Evolutionary conservation across 2,329 filamentous ascomycete species (phyloP).

Genomic region (Alternaria ethzedia): DNA sequence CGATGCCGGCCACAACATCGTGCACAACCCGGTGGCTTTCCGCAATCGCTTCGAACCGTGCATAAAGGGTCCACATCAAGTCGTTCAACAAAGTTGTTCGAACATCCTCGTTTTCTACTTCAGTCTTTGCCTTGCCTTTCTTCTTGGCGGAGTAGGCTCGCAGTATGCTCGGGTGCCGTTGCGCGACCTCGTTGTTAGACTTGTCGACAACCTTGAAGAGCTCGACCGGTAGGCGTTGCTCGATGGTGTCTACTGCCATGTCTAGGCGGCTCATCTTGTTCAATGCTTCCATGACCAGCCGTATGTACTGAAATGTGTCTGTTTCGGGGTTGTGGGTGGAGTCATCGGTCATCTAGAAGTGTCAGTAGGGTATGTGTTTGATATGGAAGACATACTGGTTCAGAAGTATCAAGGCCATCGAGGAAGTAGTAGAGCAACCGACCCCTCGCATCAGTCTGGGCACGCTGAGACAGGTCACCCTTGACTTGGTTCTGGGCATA

Average conservation of each 20-base stretch:
- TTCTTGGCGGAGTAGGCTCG: slow-evolving; percentile 57
- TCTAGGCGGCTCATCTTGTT: slow-evolving; percentile 90
- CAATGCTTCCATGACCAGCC: slow-evolving; percentile 83
- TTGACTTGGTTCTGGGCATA: slow-evolving; percentile 71
- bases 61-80: slow-evolving; percentile 88
- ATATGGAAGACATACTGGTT: slow-evolving; percentile 32
- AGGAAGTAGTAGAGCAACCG: slow-evolving; percentile 64
- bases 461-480: slow-evolving; percentile 40
- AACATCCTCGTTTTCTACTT: slow-evolving; percentile 71
- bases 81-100: slow-evolving; percentile 88
- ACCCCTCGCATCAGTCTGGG: slow-evolving; percentile 53
- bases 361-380: slow-evolving; percentile 28
- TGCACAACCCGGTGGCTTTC: slow-evolving; percentile 94
- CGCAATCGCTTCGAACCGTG: slow-evolving; percentile 95
- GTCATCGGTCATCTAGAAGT: slow-evolving; percentile 73
- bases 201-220: slow-evolving; percentile 93
- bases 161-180: slow-evolving; percentile 85
- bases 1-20: slow-evolving; percentile 86
- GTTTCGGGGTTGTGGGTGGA: slow-evolving; percentile 91
- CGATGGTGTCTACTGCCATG: slow-evolving; percentile 84
- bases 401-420: slow-evolving; percentile 61
- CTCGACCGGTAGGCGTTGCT: slow-evolving; percentile 91
- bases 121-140: slow-evolving; percentile 66
- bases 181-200: slow-evolving; percentile 91
- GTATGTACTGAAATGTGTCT: slow-evolving; percentile 93